Conservation (phyloP, 2,329 filamentous ascomycete genomes). For the Onygenales sp. region DNA sequence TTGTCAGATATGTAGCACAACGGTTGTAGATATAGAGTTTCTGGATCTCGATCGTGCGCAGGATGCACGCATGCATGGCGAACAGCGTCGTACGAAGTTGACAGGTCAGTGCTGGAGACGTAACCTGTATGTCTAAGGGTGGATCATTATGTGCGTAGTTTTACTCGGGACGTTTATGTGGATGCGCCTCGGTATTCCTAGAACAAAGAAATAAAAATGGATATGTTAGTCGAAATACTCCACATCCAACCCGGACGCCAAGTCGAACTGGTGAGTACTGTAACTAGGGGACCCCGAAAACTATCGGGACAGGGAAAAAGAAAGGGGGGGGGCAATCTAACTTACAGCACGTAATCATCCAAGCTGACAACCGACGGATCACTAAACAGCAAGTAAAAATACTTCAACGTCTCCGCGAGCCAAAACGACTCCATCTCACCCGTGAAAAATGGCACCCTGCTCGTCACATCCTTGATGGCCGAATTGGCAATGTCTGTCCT, state of each 20-base stretch:
- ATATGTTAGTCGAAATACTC: conserved; percentile 32
- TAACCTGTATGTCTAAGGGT: no score
- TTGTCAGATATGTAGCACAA: no score
- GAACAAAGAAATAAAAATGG: background rate
- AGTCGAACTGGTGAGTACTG: no score
- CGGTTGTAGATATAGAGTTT: no score
- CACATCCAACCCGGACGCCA: no score
- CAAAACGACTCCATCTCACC: conserved; percentile 85
- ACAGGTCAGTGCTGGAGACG: no score
- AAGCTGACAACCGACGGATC: conserved; percentile 54
- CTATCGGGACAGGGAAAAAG: conserved; percentile 56
- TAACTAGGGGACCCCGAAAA: no score
- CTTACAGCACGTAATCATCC: conserved; percentile 55
- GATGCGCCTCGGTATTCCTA: conserved; percentile 46
- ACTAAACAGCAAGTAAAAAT: conserved; percentile 76
- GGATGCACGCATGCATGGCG: no score
- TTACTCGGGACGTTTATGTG: conserved; percentile 23
- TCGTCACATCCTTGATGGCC: conserved; percentile 26
- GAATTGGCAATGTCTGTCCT: conserved; percentile 58
- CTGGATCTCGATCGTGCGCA: no score
- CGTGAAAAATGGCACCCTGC: conserved; percentile 48
- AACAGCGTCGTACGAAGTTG: no score
- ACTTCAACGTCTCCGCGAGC: conserved; percentile 85
- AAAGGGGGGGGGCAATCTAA: conserved; percentile 55
- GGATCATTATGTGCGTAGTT: no score